Percentiles rank a stretch among this genome's conserved stretches.
Conservation (phyloP, 306 rosid genomes). For the Gillenia trifoliata region DNA sequence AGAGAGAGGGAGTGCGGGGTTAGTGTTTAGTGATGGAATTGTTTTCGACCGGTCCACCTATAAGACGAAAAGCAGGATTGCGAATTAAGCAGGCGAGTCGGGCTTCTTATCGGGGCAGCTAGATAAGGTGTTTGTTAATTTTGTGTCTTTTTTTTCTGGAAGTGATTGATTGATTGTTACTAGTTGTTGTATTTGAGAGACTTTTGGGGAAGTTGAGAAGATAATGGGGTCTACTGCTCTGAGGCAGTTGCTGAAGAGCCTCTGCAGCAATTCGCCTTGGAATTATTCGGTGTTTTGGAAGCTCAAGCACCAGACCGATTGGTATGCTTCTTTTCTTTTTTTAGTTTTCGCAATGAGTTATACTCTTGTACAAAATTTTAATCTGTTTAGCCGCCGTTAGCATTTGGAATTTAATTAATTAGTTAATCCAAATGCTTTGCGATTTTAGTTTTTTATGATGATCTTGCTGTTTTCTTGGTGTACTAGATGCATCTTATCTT, state of each 20-base stretch:
- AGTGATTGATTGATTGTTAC: slow-evolving; percentile 21
- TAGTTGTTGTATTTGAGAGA: slow-evolving; percentile 10
- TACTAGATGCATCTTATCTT: background rate
- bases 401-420: background rate
- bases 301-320: slow-evolving; percentile 42
- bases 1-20: background rate
- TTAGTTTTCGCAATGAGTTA: background rate
- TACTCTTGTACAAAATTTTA: background rate
- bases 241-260: slow-evolving; percentile 51
- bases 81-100: slow-evolving; percentile 85
- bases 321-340: slow-evolving; percentile 26
- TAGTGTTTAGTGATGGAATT: slow-evolving; percentile 44
- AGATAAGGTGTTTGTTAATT: slow-evolving; percentile 23
- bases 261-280: slow-evolving; percentile 71
- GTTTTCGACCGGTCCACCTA: slow-evolving; percentile 61
- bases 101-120: slow-evolving; percentile 88
- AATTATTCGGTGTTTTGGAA: slow-evolving; percentile 90
- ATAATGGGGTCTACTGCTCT: slow-evolving; percentile 56
- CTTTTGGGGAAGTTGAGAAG: slow-evolving; percentile 3
- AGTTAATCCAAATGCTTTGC: background rate
- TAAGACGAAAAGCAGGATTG: slow-evolving; percentile 70
- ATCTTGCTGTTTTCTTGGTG: background rate
- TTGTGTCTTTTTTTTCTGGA: background rate
- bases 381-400: background rate
- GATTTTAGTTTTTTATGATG: background rate